phyloP scores from a whole-genome alignment of 495 filamentous ascomycete species.

The Melanomma pulvis-pyrius region DNA sequence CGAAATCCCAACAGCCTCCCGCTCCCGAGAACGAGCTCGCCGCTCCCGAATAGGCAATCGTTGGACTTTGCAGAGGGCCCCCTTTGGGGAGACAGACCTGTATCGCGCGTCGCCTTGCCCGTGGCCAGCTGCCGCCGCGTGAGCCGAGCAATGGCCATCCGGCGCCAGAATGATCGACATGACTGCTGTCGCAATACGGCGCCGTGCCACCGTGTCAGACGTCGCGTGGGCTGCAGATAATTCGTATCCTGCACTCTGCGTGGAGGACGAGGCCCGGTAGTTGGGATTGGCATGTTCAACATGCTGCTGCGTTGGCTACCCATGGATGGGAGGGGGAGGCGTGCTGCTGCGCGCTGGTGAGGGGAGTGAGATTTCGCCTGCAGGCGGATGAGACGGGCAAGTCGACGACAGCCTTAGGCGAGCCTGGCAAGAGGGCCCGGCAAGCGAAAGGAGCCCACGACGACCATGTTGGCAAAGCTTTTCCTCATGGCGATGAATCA shows the following conservation, averaged over 20 bases:
- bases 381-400: constrained; percentile 3
- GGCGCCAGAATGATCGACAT: constrained; percentile 2
- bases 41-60: neutral
- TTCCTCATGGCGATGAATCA: neutral
- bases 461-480: neutral
- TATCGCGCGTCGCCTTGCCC: neutral
- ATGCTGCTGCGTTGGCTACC: neutral
- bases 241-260: neutral
- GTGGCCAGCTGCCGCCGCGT: neutral
- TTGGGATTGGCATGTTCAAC: neutral
- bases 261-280: constrained; percentile 1
- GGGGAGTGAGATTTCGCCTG: constrained; percentile 3
- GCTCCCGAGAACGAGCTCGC: neutral
- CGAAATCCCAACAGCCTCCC: too few species aligned
- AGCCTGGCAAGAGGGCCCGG: neutral
- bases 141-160: neutral
- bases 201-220: constrained; percentile 1
- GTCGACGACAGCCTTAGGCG: neutral
- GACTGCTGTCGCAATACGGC: neutral
- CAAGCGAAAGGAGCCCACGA: neutral
- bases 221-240: constrained; percentile 1
- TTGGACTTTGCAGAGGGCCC: neutral
- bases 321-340: neutral
- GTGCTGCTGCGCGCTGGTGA: neutral
- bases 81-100: neutral